A percentile compares a stretch with the other conserved stretches of the same genome.
Evolutionary conservation across 768 basidiomycete genomes (phyloP).

Genomic region (Neoboletus subvelutipes): DNA sequence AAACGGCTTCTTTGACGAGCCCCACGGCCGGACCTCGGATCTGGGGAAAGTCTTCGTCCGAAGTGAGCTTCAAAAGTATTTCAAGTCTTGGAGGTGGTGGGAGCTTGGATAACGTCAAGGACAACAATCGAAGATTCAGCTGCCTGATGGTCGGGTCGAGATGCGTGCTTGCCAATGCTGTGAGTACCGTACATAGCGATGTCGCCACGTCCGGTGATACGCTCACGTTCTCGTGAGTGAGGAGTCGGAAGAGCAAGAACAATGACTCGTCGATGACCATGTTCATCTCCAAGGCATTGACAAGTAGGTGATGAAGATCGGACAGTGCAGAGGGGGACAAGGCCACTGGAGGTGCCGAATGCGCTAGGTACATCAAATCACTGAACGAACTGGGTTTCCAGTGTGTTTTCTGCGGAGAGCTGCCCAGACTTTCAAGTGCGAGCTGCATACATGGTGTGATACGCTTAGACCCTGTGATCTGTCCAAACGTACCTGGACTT

Average conservation of each 20-base stretch:
- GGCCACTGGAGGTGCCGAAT: constrained; percentile 13
- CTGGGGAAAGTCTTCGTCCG: constrained; percentile 52
- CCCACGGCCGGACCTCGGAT: constrained; percentile 70
- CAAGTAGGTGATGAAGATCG: constrained; percentile 41
- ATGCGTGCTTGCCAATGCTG: constrained; percentile 60
- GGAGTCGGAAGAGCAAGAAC: constrained; percentile 47
- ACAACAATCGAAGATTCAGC: constrained; percentile 58
- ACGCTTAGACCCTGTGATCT: background rate
- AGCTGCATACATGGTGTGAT: constrained; percentile 18
- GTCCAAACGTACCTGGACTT: constrained; percentile 40
- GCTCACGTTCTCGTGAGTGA: constrained; percentile 12
- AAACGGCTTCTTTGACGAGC: constrained; percentile 63
- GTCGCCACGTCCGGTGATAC: constrained; percentile 45
- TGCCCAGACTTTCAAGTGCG: constrained; percentile 37
- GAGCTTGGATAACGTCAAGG: constrained; percentile 48
- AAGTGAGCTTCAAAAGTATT: constrained; percentile 53
- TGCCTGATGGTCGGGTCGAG: constrained; percentile 58
- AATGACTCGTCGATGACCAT: constrained; percentile 57
- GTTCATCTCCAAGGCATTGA: constrained; percentile 54
- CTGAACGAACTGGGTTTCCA: constrained; percentile 27
- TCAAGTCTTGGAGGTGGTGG: constrained; percentile 51
- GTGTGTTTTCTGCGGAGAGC: background rate
- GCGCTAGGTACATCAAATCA: constrained; percentile 29
- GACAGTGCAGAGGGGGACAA: constrained; percentile 14
- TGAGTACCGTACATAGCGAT: constrained; percentile 50